Base-by-base conservation (phyloP, 768 basidiomycete species). In the Calocybe indica region DNA sequence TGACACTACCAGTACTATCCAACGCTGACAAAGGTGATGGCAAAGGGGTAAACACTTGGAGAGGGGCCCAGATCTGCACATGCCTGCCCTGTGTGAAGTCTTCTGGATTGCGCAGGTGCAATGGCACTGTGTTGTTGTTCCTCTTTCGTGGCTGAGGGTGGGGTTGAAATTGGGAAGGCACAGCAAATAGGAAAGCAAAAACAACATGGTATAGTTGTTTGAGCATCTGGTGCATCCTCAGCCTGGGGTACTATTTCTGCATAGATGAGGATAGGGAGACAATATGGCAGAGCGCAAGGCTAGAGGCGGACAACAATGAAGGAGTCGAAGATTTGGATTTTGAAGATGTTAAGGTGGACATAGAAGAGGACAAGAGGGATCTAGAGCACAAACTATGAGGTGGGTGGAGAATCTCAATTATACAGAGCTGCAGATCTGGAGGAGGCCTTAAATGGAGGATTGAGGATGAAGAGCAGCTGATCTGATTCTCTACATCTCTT, bases 51-150 rank as follows among this genome's bases (percentile, higher is more conserved):
- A 74, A 54, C 40, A 70, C 69, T 3, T 73, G 67, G 76, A 76
- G 82, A 4, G 80, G 80, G 33, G 65, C 56, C 75, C 78, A 81
- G 6, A 74, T 63, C 38, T 65, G 62, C 9, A 79, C 60, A 2
- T 72, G 70, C 6, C 55, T 55, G 1, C 73, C 77, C 14, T 65
- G 64, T 7, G 59, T 51, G 28, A 81, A 70, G 5, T 61, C 60
- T 33, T 69, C 69, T 1, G 60, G 56, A 44, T 66, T 66, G 40
- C 69, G 65, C 48, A 62, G 55, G 5, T 55, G n/a, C n/a, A n/a
- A n/a, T n/a, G n/a, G n/a, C n/a, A n/a, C n/a, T n/a, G n/a, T n/a
- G n/a, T n/a, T n/a, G n/a, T n/a, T n/a, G n/a, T n/a, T n/a, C n/a
- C n/a, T n/a, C n/a, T n/a, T n/a, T n/a, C n/a, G n/a, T n/a, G n/a